Percentiles rank a stretch among this genome's conserved stretches.
Conservation (phyloP, 768 basidiomycete genomes). For the Mycena crocata region DNA sequence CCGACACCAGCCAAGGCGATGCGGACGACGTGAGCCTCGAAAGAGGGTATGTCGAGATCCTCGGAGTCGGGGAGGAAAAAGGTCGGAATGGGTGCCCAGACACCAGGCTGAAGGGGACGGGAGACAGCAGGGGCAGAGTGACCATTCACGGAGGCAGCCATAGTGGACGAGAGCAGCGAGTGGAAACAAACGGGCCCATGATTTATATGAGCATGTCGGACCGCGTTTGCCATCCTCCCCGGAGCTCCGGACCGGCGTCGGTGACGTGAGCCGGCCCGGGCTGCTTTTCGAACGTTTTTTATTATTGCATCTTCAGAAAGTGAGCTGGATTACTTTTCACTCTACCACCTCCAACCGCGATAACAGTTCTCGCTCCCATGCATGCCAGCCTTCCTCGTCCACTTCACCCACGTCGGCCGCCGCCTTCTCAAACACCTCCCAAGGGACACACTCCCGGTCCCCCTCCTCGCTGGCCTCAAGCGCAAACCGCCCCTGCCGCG, state of each 20-base stretch:
- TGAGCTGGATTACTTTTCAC: neutral
- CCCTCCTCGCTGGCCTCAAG: conserved; percentile 59
- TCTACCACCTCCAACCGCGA: conserved; percentile 72
- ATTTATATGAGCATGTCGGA: neutral
- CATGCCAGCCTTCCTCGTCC: conserved; percentile 74
- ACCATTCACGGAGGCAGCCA: conserved; percentile 54
- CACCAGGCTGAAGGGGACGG: conserved; percentile 77
- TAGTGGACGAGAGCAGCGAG: conserved; percentile 40
- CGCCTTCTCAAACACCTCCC: conserved; percentile 79
- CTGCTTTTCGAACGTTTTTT: neutral
- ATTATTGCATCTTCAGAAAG: neutral
- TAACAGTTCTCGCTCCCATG: conserved; percentile 89
- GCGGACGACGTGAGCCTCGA: conserved; percentile 74
- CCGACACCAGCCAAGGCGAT: conserved; percentile 76
- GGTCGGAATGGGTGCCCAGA: conserved; percentile 88
- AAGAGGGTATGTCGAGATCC: conserved; percentile 81
- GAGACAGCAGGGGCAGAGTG: conserved; percentile 40
- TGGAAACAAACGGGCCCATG: neutral
- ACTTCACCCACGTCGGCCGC: conserved; percentile 61
- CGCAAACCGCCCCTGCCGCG: conserved; percentile 88
- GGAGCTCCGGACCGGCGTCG: neutral
- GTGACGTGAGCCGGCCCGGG: neutral
- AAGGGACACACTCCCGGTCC: conserved; percentile 76
- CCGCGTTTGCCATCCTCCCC: neutral
- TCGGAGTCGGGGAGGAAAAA: conserved; percentile 84